phyloP scores from a whole-genome alignment of 1,284 basidiomycete species.

The Pholiota adiposa region DNA sequence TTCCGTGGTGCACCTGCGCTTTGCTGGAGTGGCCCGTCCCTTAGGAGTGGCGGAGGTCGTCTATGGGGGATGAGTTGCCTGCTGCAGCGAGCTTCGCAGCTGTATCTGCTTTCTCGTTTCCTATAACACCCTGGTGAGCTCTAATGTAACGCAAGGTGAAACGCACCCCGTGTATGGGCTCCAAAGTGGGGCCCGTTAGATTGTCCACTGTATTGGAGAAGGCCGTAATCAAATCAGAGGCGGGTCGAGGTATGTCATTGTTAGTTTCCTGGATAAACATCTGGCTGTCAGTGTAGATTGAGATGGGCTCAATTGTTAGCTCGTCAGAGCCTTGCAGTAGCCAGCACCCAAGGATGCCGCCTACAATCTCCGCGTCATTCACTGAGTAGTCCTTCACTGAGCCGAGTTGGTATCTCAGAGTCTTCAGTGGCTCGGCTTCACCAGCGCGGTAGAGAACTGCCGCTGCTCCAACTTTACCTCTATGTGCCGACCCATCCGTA shows the following conservation, averaged over 20 bases:
- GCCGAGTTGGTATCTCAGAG: slow-evolving; percentile 18
- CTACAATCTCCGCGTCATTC: slow-evolving; percentile 24
- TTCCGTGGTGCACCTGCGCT: too few relatives aligned
- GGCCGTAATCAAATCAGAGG: too few relatives aligned
- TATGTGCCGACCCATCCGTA: slow-evolving; percentile 25
- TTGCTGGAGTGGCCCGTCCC: too few relatives aligned
- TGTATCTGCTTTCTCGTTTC: slow-evolving; percentile 11
- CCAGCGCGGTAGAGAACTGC: slow-evolving; percentile 17
- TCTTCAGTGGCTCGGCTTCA: not conserved
- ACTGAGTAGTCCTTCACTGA: slow-evolving; percentile 11
- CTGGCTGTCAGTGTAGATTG: slow-evolving; percentile 22
- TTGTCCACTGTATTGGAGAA: too few relatives aligned
- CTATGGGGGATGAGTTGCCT: not conserved
- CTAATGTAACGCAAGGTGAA: not conserved
- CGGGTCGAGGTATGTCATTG: too few relatives aligned
- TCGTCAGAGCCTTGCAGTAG: slow-evolving; percentile 7
- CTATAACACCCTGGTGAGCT: slow-evolving; percentile 7
- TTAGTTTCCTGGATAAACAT: slow-evolving; percentile 10
- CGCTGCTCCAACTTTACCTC: slow-evolving; percentile 22
- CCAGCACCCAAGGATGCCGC: slow-evolving; percentile 17
- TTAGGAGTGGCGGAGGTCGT: not conserved
- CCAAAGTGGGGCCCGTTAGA: too few relatives aligned
- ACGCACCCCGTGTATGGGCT: not conserved
- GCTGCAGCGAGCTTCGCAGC: slow-evolving; percentile 3
- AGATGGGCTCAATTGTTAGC: not conserved